Conservation (phyloP, 768 basidiomycete species). For the Mycena rebaudengoi region DNA sequence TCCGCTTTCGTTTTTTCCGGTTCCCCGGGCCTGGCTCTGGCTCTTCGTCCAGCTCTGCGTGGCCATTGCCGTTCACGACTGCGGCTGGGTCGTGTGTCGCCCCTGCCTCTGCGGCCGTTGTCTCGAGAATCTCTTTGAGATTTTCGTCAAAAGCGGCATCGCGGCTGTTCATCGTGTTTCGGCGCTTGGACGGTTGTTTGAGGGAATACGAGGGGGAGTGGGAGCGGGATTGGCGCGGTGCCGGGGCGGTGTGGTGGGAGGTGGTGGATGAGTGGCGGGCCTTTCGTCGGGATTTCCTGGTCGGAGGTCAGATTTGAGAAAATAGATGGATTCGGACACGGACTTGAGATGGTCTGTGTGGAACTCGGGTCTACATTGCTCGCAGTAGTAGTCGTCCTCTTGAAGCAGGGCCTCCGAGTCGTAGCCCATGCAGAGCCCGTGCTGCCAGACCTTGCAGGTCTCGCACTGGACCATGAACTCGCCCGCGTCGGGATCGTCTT, state of each 20-base stretch:
- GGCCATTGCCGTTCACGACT: conserved; percentile 43
- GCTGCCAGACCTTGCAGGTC: conserved; percentile 97
- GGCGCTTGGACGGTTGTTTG: conserved; percentile 80
- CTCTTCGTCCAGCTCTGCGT: conserved; percentile 58
- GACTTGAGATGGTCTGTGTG: conserved; percentile 87
- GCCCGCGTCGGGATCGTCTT: conserved; percentile 83
- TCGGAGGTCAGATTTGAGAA: conserved; percentile 27
- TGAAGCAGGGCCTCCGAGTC: conserved; percentile 77
- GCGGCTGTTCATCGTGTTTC: conserved; percentile 98
- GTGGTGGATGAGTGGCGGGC: conserved; percentile 71
- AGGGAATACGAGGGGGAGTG: conserved; percentile 70
- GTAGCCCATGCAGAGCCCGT: conserved; percentile 95
- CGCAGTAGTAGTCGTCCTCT: conserved; percentile 91
- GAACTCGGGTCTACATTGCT: conserved; percentile 88
- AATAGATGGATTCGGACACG: conserved; percentile 38
- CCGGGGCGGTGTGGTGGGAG: conserved; percentile 63
- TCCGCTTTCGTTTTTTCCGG: conserved; percentile 80
- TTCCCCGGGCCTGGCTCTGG: conserved; percentile 47
- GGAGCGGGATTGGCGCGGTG: conserved; percentile 75
- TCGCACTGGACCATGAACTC: conserved; percentile 99
- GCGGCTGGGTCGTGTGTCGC: conserved; percentile 54
- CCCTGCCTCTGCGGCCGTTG: conserved; percentile 76
- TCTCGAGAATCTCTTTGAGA: conserved; percentile 78
- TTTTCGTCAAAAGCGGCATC: conserved; percentile 95
- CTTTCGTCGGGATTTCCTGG: conserved; percentile 71